Evolutionary conservation across 2,329 filamentous ascomycete genomes (phyloP), one percentile per base, ranked within the genome.

Genomic region (Myriosclerotinia duriaeana): DNA sequence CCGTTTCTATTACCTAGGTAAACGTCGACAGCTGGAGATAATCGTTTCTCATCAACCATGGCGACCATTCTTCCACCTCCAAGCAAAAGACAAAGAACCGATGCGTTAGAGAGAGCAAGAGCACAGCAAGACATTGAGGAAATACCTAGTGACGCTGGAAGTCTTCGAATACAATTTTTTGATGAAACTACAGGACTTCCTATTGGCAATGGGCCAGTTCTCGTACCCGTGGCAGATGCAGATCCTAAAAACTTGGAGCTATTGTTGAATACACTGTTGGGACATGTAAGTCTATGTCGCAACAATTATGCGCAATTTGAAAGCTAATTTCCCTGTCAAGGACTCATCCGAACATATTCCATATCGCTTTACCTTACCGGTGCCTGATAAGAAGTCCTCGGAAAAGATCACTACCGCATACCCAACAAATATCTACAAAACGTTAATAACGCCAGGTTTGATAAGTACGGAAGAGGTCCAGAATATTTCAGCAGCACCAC

Each of bases 161-260:
- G 88, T 68, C 87, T 96, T 76, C 89, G 92, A 78, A 88, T 96
- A 58, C 91, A 94, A 71, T 97, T 98, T 78, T 84, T 92, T 75
- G 93, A 98, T 77, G 87, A 91, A 69, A 85, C 76, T 89, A 97
- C 79, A 86, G 91, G 73, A 83, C 90, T 83, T 80, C 86, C 82
- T 77, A 92, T 83, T 79, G 92, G 84, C 73, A 89, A 74, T 46
- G 75, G 71, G 5, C 75, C 74, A 84, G 77, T 89, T 59, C 83
- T 89, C 73, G 89, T 97, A 53, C 89, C 92, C 15, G 85, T 97
- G 42, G 89, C 89, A 66, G 90, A 97, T 80, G 90, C 94, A 2
- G 90, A 86, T 9, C 91, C 95, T 69, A 94, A 92, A 80, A 97
- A 97, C 73, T 84, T 98, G 4, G 94, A 95, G 64, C 85, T 93